Conservation (phyloP, 2,329 filamentous ascomycete genomes). For the Teratosphaeria nubilosa region DNA sequence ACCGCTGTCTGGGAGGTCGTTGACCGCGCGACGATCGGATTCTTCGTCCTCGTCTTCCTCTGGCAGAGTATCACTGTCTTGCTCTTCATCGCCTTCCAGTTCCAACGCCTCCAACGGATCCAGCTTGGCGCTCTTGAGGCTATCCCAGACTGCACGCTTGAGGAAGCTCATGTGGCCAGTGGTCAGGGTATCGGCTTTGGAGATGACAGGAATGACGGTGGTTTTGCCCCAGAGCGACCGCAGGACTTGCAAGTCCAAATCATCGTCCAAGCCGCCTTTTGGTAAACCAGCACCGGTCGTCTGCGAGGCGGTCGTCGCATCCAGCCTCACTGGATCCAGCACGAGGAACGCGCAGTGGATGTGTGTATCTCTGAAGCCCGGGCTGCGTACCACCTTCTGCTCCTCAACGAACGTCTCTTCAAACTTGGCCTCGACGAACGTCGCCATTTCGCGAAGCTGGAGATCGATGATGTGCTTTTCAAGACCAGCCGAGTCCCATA, state of each 20-base stretch:
- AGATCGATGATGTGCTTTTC: constrained; percentile 94
- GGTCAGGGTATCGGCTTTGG: constrained; percentile 96
- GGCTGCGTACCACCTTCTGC: constrained; percentile 91
- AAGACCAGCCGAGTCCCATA: constrained; percentile 93
- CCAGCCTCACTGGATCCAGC: constrained; percentile 76
- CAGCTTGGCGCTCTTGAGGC: constrained; percentile 72
- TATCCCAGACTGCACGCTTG: constrained; percentile 83
- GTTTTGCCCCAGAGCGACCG: constrained; percentile 85
- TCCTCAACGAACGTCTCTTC: constrained; percentile 96
- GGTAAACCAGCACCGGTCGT: constrained; percentile 45
- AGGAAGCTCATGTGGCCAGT: constrained; percentile 84
- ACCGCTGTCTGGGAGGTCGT: constrained; percentile 13
- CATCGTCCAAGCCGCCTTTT: constrained; percentile 59
- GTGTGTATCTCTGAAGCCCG: constrained; percentile 88
- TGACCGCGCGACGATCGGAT: constrained; percentile 19
- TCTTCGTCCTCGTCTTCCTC: constrained; percentile 37
- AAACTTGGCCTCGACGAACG: constrained; percentile 95
- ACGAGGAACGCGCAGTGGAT: constrained; percentile 93
- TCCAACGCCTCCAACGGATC: constrained; percentile 82
- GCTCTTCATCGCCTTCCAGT: constrained; percentile 60
- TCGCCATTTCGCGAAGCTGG: constrained; percentile 80
- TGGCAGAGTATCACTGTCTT: constrained; percentile 40
- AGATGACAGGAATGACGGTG: constrained; percentile 87
- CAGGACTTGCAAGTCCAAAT: constrained; percentile 82
- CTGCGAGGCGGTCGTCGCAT: constrained; percentile 52